Evolutionary conservation across 2,329 filamentous ascomycete genomes (phyloP), one percentile per base, ranked within the genome.

Genomic region (Aspergillus sp.): DNA sequence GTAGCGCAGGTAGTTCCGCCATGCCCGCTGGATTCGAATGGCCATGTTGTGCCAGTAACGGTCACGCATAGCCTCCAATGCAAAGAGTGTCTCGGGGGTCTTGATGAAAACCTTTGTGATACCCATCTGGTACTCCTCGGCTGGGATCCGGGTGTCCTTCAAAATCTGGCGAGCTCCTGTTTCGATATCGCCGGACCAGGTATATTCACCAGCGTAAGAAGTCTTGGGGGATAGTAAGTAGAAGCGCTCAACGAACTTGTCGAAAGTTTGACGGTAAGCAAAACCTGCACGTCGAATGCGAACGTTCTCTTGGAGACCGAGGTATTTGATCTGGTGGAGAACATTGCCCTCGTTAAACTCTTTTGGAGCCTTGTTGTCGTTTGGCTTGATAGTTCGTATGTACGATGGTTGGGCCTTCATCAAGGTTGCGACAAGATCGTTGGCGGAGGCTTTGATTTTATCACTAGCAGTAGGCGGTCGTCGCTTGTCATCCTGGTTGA

Each of bases 1-100:
- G 75, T 98, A 98, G 5, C 93, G 88, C 41, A 98, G 83, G 70
- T 97, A 98, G 52, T 96, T 96, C 68, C 95, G 86, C 95, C 95
- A 99, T 70, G 96, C 95, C 66, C 95, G 86, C 78, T 99, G 95
- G 59, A 99, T 98, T 58, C 95, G 87, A 59, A 93, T 96, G 3
- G 95, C 95, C 95, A 99, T 98, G 77, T 98, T 99, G 76, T 98
- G 93, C 93, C 93, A 98, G 77, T 98, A 99, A 56, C 91, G 84
- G 73, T 99, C 95, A 71, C 95, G 86, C 93, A 99, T 98, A 57
- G 96, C 93, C 75, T 99, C 95, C 11, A 99, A 81, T 2, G 95
- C 95, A 70, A 99, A 99, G 2, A 99, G 80, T 0, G 95, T 99
- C 76, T 99, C 95, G 0, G 95, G 95, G 0, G 95, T 93, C 77